A percentile compares a stretch with the other conserved stretches of the same genome.
Evolutionary conservation across 2,329 filamentous ascomycete genomes (phyloP).

Genomic region (Pseudocercospora fuligena): DNA sequence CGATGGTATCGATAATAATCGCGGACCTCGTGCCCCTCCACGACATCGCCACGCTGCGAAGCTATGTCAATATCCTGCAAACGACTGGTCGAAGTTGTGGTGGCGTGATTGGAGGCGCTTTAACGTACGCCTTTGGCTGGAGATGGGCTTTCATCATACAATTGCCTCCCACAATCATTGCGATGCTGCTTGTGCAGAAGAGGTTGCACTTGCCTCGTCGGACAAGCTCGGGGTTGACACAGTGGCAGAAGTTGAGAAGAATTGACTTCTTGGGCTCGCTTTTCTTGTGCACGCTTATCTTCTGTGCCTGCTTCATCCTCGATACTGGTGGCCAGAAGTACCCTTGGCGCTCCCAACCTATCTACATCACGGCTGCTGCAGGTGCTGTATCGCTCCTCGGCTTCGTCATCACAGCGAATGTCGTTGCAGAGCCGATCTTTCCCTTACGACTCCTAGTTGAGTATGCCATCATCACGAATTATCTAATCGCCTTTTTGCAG

Average conservation of each 20-base stretch:
- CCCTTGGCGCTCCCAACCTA: conserved; percentile 44
- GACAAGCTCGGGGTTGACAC: conserved; percentile 12
- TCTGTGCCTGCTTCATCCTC: conserved; percentile 52
- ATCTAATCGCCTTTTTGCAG: conserved; percentile 59
- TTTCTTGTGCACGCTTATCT: conserved; percentile 51
- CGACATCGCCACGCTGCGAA: conserved; percentile 55
- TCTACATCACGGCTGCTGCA: conserved; percentile 32
- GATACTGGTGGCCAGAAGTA: conserved; percentile 55
- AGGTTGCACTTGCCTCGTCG: conserved; percentile 30
- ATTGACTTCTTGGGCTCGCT: conserved; percentile 65
- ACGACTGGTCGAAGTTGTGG: conserved; percentile 57
- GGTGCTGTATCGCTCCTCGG: conserved; percentile 17
- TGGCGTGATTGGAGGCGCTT: conserved; percentile 62
- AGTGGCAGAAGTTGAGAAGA: conserved; percentile 50
- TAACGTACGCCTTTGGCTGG: conserved; percentile 69
- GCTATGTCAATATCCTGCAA: conserved; percentile 58
- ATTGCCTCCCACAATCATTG: conserved; percentile 59
- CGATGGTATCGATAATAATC: conserved; percentile 54
- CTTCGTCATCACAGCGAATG: conserved; percentile 32
- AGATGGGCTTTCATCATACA: conserved; percentile 67
- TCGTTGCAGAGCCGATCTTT: conserved; percentile 56
- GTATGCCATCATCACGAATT: conserved; percentile 59
- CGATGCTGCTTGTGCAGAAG: conserved; percentile 53
- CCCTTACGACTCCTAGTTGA: conserved; percentile 60
- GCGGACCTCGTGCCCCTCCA: conserved; percentile 56